A percentile compares a stretch with the other conserved stretches of the same genome.
Evolutionary conservation across 1,284 basidiomycete genomes (phyloP).

Genomic region (Rhodofomes roseus): DNA sequence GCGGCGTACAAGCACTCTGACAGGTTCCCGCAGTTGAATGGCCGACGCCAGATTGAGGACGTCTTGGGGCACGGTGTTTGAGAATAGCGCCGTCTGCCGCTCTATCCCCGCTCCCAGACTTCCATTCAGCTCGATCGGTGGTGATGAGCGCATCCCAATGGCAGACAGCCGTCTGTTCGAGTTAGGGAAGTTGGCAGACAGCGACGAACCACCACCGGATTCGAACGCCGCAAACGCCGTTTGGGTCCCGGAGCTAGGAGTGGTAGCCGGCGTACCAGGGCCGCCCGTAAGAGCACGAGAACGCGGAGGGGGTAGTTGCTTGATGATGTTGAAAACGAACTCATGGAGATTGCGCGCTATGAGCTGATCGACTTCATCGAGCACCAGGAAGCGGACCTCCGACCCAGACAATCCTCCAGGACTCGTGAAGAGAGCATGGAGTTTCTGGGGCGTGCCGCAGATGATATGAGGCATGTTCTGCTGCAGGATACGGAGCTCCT

Average conservation of each 20-base stretch:
- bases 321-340: constrained; percentile 89
- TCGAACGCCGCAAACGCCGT: constrained; percentile 53
- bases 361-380: constrained; percentile 97
- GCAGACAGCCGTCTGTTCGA: constrained; percentile 57
- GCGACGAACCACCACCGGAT: constrained; percentile 34
- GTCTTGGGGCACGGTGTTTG: constrained; percentile 91
- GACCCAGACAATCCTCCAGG: constrained; percentile 71
- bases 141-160: constrained; percentile 33
- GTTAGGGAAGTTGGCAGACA: constrained; percentile 48
- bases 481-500: constrained; percentile 81
- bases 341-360: constrained; percentile 97
- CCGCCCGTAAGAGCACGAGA: constrained; percentile 50
- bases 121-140: constrained; percentile 17
- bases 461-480: constrained; percentile 93
- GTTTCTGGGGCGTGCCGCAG: constrained; percentile 94
- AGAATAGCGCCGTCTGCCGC: constrained; percentile 95
- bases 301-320: constrained; percentile 83
- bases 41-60: constrained; percentile 86
- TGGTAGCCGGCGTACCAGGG: constrained; percentile 34
- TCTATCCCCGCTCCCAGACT: constrained; percentile 45
- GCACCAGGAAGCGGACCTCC: constrained; percentile 87
- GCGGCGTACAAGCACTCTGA: constrained; percentile 93
- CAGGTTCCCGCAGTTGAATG: constrained; percentile 90
- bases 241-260: constrained; percentile 33
- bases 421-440: constrained; percentile 89